Base-by-base conservation (phyloP, 1,139 yeast species). In the Yamadazyma blattariae region DNA sequence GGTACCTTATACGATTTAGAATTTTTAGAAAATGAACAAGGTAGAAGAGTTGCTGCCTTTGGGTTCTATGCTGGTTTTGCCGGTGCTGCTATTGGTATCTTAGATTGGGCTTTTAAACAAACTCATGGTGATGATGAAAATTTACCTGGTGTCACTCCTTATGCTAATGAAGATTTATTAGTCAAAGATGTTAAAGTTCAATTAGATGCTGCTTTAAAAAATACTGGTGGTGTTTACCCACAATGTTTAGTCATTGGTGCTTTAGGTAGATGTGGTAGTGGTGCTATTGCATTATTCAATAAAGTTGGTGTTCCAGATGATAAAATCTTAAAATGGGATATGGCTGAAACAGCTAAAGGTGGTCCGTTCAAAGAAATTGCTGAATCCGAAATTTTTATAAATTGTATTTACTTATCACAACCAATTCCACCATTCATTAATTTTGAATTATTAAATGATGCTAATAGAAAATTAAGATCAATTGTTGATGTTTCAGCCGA, bases 21-120 rank as follows among this genome's bases (percentile, higher is more conserved):
- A 66, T 92, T 92, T 58, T 73, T 94, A 57, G 95, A 87, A 61
- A 88, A 92, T 58, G 97, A 86, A 50, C 81, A 79, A 56, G 97
- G 97, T 25, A 85, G 97, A 71, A 84, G 98, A 66, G 99, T 94
- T 27, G 99, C 98, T 32, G 98, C 98, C 11, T 92, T 92, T 58
- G 98, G 99, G 13, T 94, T 79, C 71, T 92, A 92, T 60, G 98
- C 99, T 32, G 98, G 98, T 17, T 92, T 94, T 57, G 98, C 97
- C 11, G 98, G 98, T 54, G 97, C 99, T 32, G 98, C 98, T 21
- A 67, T 92, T 38, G 98, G 98, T 54, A 74, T 90, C 36, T 79
- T 79, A 57, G 96, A 89, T 61, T 92, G 97, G 97, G 86, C 95
- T 32, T 85, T 84, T 69, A 89, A 90, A 66, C 92, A 85, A 59